Percentiles rank a stretch among this genome's conserved stretches.
Conservation (phyloP, 2,329 filamentous ascomycete genomes). For the Sarocladium kiliense region DNA sequence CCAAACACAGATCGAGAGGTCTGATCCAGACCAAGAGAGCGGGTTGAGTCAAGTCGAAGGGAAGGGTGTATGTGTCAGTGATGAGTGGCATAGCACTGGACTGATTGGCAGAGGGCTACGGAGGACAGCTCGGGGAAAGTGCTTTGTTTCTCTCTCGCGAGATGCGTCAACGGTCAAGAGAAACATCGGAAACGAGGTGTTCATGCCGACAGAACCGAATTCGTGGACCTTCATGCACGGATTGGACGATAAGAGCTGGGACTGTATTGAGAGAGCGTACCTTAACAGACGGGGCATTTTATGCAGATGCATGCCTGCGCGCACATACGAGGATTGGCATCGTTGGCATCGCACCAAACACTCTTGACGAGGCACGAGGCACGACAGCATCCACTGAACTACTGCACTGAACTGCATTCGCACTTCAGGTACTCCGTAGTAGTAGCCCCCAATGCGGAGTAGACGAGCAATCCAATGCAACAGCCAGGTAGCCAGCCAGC, state of each 20-base stretch:
- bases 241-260: neutral
- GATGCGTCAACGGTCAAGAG: neutral
- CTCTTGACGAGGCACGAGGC: neutral
- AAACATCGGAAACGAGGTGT: conserved; percentile 5
- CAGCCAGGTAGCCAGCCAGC: too few species aligned
- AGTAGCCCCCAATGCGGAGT: neutral
- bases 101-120: neutral
- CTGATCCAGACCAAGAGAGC: neutral
- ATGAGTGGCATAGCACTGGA: neutral
- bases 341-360: neutral
- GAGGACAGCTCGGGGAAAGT: neutral
- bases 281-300: neutral
- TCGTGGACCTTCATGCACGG: neutral
- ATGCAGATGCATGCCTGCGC: neutral
- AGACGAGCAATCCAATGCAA: neutral
- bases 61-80: neutral
- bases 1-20: neutral
- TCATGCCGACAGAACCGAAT: neutral
- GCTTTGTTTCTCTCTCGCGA: conserved; percentile 4
- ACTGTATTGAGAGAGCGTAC: too few species aligned
- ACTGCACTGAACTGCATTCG: neutral
- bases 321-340: neutral
- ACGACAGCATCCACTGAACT: conserved; percentile 2
- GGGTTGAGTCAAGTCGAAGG: neutral
- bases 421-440: neutral